Evolutionary conservation across 805 yeast genomes (phyloP), one percentile per base, ranked within the genome.

Genomic region (Nakazawaea wyomingensis): DNA sequence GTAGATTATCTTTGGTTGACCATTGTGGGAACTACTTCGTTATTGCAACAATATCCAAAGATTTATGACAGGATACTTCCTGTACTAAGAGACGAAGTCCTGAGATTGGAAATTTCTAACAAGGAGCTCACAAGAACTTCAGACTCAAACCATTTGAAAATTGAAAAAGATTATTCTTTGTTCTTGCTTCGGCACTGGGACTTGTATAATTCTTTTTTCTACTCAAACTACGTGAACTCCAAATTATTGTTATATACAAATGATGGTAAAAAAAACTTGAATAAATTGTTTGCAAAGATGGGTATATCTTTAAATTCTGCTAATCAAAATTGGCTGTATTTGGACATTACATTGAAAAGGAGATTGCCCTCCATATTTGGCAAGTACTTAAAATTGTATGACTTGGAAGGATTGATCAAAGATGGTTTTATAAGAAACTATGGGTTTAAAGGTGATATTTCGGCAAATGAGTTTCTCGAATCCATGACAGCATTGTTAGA

Each of bases 391-490:
- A 84, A 82, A 1, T 66, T 76, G 43, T 89, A 85, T 57, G 96
- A 93, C 4, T 66, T 93, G 24, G 93, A 85, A 45, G 93, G 87
- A 31, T 71, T 93, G 22, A 77, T 85, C 0, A 71, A 90, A 48
- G 90, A 85, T 34, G 98, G 99, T 0, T 89, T 93, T 47, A 72
- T 88, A 6, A 72, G 96, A 47, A 79, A 85, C 5, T 89, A 76
- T 62, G 99, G 99, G 0, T 91, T 75, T 56, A 79, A 85, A 47
- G 96, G 97, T 1, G 78, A 85, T 11, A 69, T 91, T 13, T 80
- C 95, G 30, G 98, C 98, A 0, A 85, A 88, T 61, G 99, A 93
- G 59, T 88, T 84, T 56, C 96, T 86, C 3, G 97, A 93, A 56
- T 77, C 96, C 0, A 65, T 93, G 7, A 76, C 89, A 3, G 96